Evolutionary conservation across 2,329 filamentous ascomycete genomes (phyloP), one percentile per base, ranked within the genome.

Genomic region (Massarina eburnea): DNA sequence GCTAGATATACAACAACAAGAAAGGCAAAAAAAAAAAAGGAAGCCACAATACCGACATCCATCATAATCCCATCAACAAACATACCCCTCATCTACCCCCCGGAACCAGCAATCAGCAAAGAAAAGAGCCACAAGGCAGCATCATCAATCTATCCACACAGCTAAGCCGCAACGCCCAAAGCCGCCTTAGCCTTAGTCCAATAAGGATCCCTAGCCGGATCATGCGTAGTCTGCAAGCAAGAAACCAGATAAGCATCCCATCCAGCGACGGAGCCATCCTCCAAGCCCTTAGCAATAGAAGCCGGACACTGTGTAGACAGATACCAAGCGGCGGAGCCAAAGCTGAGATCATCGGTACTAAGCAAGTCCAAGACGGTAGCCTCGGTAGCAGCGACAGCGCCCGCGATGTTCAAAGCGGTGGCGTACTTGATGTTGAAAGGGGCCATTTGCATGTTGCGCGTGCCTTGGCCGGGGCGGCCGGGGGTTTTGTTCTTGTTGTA

Each of bases 381-480:
- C 34, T 64, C 56, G 12, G 62, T 3, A n/a, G 4, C 17, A 15
- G 9, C 39, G 39, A 8, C n/a, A 12, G 18, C 39, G 8, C n/a
- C 39, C n/a, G 9, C 26, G 35, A 85, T 52, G 1, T 64, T n/a
- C n/a, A n/a, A n/a, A n/a, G n/a, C 75, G 0, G 73, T 69, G 3
- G 81, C 82, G 54, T 86, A 86, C 55, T 75, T 56, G 1, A 73
- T 51, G 56, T 85, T 82, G 66, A 72, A 84, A 1, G 67, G 58
- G 0, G 80, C 72, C 41, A 73, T 77, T 67, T 85, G 80, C 84
- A 87, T 86, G 62, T 83, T 84, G 3, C 81, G 72, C 0, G 88
- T 91, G 19, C 88, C 88, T 66, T 91, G 86, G 8, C 88, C 88
- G 0, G 84, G 77, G 0, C 71, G 62, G n/a, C 77, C 79, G 72